phyloP scores from a whole-genome alignment of 805 yeast species.

The Metschnikowia reukaufii region DNA sequence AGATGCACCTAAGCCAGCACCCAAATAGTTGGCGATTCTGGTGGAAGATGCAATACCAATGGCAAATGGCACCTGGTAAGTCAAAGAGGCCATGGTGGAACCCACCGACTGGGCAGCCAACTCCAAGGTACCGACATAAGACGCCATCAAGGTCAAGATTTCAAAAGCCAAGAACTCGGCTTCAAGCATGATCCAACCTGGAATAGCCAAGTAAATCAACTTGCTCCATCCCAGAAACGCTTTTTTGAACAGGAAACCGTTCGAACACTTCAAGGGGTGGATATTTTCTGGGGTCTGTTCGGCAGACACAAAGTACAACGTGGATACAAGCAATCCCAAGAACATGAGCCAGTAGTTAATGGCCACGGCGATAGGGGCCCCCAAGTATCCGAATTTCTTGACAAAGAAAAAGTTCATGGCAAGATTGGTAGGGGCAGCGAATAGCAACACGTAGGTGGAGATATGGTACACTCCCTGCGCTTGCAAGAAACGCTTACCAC shows the following conservation, averaged over 20 bases:
- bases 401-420: conserved; percentile 49
- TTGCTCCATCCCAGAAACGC: conserved; percentile 49
- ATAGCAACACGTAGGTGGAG: conserved; percentile 50
- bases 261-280: conserved; percentile 52
- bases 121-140: conserved; percentile 52
- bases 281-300: conserved; percentile 45
- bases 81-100: conserved; percentile 41
- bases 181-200: conserved; percentile 58
- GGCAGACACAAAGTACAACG: conserved; percentile 36
- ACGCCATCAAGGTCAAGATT: conserved; percentile 53
- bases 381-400: conserved; percentile 47
- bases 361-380: conserved; percentile 60
- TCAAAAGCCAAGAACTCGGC: conserved; percentile 63
- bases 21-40: conserved; percentile 56
- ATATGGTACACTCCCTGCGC: conserved; percentile 61
- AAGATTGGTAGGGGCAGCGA: conserved; percentile 56
- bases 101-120: conserved; percentile 55
- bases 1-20: conserved; percentile 41
- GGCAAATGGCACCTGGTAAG: conserved; percentile 59
- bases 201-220: conserved; percentile 47
- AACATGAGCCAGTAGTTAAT: conserved; percentile 61
- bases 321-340: conserved; percentile 39
- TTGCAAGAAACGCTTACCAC: conserved; percentile 55
- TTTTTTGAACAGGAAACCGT: conserved; percentile 41
- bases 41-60: conserved; percentile 59